These are phyloP conservation scores for Leccinum imitatum DNA, from an alignment of 768 basidiomycete genomes.

Conservation along the genomic window DNA sequence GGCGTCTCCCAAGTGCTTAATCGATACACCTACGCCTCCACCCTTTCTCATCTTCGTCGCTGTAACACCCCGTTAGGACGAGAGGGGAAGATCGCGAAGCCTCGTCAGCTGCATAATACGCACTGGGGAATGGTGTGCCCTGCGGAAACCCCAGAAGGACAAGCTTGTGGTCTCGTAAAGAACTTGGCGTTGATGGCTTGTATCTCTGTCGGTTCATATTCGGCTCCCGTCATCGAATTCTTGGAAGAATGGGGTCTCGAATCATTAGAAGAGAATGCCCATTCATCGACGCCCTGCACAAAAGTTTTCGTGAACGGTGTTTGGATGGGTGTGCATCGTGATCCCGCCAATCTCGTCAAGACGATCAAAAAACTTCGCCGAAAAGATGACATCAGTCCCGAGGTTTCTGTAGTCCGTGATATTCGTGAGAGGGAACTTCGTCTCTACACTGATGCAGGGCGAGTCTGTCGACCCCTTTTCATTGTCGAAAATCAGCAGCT, in stretches of 20 bases:
- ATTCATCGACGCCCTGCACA: conserved; percentile 78
- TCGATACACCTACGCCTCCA: conserved; percentile 98
- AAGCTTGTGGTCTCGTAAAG: conserved; percentile 98
- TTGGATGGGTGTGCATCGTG: conserved; percentile 98
- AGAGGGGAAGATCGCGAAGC: conserved; percentile 99
- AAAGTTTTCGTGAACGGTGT: conserved; percentile 99
- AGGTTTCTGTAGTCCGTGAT: conserved; percentile 97
- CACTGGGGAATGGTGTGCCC: conserved; percentile 99
- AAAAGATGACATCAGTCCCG: conserved; percentile 92
- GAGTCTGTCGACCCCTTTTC: conserved; percentile 95
- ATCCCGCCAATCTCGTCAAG: conserved; percentile 87
- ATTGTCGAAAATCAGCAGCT: conserved; percentile 93
- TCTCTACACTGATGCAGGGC: conserved; percentile 94
- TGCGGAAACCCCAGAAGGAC: conserved; percentile 98
- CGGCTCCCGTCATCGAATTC: conserved; percentile 96
- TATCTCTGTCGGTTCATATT: conserved; percentile 95
- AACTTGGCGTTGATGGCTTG: conserved; percentile 97
- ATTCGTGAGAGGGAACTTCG: conserved; percentile 94
- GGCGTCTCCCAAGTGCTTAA: conserved; percentile 99
- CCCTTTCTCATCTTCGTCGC: conserved; percentile 94
- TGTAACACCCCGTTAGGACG: conserved; percentile 98
- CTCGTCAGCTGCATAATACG: conserved; percentile 97
- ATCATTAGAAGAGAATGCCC: conserved; percentile 90
- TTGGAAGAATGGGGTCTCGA: conserved; percentile 98
- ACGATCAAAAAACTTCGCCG: conserved; percentile 91